phyloP scores from a whole-genome alignment of 1,284 basidiomycete species.

The Malassezia slooffiae region DNA sequence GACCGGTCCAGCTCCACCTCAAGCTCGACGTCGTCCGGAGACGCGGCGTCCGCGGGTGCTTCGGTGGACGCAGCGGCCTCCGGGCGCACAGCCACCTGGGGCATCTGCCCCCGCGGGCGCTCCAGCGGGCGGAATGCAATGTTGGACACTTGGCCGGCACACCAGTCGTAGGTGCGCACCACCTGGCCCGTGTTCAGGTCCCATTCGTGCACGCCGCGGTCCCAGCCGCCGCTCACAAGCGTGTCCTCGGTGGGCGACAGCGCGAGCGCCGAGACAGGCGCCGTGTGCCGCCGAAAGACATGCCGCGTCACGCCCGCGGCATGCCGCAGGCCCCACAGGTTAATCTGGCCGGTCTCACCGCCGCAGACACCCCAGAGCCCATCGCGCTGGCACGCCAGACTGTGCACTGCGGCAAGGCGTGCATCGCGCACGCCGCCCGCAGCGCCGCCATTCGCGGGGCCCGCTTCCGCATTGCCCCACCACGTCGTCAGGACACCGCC shows the following conservation, averaged over 20 bases:
- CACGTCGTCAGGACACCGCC: constrained; percentile 74
- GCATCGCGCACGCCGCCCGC: constrained; percentile 27
- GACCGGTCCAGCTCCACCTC: constrained; percentile 29
- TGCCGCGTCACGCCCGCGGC: constrained; percentile 71
- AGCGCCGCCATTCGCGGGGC: not conserved
- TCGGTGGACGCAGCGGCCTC: not conserved
- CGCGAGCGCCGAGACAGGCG: constrained; percentile 73
- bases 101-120: not conserved
- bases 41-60: not conserved
- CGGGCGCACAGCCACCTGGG: not conserved
- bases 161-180: constrained; percentile 66
- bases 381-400: constrained; percentile 37
- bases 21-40: constrained; percentile 28
- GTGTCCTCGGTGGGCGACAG: constrained; percentile 70
- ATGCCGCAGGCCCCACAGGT: constrained; percentile 83
- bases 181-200: constrained; percentile 82
- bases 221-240: constrained; percentile 87
- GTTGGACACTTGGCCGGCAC: constrained; percentile 74
- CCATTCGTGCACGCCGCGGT: constrained; percentile 91
- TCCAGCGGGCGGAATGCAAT: constrained; percentile 62
- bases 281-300: constrained; percentile 58
- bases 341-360: constrained; percentile 48
- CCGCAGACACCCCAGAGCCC: constrained; percentile 39
- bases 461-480: constrained; percentile 55
- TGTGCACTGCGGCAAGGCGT: constrained; percentile 34